Evolutionary conservation across 2,329 filamentous ascomycete genomes (phyloP), one percentile per base, ranked within the genome.

Genomic region (Colletotrichum sp.): DNA sequence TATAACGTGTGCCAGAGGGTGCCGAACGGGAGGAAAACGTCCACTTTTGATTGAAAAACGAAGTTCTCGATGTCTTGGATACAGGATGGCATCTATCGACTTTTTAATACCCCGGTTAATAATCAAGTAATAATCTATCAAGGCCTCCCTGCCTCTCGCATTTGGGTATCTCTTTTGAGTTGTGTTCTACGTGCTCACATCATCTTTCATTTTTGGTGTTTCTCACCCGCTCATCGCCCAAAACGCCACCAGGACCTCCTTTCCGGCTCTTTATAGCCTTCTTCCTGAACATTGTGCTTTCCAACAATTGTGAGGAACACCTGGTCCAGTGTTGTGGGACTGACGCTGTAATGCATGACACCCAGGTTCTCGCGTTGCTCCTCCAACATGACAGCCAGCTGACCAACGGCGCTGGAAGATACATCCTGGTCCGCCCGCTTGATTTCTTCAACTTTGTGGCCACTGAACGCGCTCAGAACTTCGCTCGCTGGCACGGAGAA

Each of bases 241-340:
- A 69, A 74, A 13, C 69, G 61, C 75, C 78, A 79, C 34, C 64
- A 58, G 8, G 65, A 75, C 57, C 77, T 77, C 30, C 80, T 79
- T 68, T 82, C 77, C 74, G 84, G 79, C 16, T 82, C 81, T 16
- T 86, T 86, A 67, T 90, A 90, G 26, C 90, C 90, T 85, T 96
- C 96, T 82, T 98, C 95, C 78, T 93, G 88, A 8, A 96, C 90
- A 82, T 96, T 92, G 82, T 98, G 94, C 83, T 92, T 91, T 2
- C 93, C 93, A 0, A 98, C 95, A 81, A 98, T 97, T 30, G 90
- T 90, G 82, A 98, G 84, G 84, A 98, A 98, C 0, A 98, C 96
- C 84, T 98, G 95, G 82, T 98, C 96, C 57, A 98, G 86, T 18
- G 95, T 98, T 21, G 95, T 97, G 28, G 95, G 95, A 74, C 92